Conservation (phyloP, 2,329 filamentous ascomycete species). For the Seiridium unicorne region DNA sequence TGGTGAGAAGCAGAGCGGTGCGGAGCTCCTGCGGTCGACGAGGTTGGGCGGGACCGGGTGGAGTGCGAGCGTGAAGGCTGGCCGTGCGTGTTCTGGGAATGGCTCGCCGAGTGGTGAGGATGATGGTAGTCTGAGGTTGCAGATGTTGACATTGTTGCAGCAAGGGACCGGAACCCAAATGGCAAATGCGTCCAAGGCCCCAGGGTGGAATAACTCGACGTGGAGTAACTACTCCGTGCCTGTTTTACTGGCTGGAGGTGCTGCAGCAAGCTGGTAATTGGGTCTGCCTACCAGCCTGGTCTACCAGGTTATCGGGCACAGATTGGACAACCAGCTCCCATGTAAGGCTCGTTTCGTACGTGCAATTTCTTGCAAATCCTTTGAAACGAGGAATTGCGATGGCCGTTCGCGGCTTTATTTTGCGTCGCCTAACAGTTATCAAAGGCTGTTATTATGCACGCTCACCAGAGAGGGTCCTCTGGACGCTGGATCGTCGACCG, state of each 20-base stretch:
- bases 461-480: not conserved
- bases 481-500: not conserved
- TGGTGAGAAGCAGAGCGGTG: constrained; percentile 28
- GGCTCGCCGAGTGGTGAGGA: constrained; percentile 27
- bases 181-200: not conserved
- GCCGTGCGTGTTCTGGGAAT: constrained; percentile 22
- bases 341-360: not conserved
- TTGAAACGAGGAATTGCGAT: not conserved
- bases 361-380: not conserved
- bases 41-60: constrained; percentile 32
- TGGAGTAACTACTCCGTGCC: constrained; percentile 8
- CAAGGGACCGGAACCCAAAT: constrained; percentile 3
- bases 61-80: constrained; percentile 33
- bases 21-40: constrained; percentile 17
- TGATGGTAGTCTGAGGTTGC: constrained; percentile 23
- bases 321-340: not conserved
- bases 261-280: not conserved
- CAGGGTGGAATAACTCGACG: constrained; percentile 3
- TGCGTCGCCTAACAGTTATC: not conserved
- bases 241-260: constrained; percentile 2
- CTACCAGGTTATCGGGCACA: not conserved
- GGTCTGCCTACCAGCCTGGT: not conserved
- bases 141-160: constrained; percentile 29
- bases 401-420: not conserved
- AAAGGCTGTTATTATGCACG: not conserved